Evolutionary conservation across 2,329 filamentous ascomycete genomes (phyloP).

Genomic region (Fusarium torreyae): DNA sequence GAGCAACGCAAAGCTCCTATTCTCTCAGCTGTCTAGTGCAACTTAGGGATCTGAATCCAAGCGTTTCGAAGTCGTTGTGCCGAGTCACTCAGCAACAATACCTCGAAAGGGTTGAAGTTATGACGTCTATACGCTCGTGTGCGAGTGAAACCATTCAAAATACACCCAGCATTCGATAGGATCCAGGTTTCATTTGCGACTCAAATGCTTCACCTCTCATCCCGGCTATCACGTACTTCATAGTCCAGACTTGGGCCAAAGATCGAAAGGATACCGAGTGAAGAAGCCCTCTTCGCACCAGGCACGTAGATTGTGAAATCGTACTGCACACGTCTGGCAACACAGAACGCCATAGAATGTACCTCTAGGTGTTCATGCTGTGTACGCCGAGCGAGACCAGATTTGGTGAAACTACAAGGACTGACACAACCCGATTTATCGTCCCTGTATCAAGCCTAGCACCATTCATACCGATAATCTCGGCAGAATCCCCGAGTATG

Average conservation of each 20-base stretch:
- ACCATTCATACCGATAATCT: background rate
- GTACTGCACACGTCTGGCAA: conserved; percentile 2
- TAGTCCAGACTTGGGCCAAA: background rate
- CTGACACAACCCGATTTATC: background rate
- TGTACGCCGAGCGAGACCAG: conserved; percentile 27
- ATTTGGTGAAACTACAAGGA: conserved; percentile 18
- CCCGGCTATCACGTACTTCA: background rate
- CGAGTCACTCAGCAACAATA: background rate
- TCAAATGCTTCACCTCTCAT: background rate
- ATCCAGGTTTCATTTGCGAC: background rate
- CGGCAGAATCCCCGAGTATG: background rate
- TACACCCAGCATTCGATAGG: background rate
- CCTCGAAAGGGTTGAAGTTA: no score
- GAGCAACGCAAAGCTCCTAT: background rate
- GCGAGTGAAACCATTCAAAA: background rate
- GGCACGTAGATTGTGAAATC: conserved; percentile 6
- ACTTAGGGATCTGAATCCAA: background rate
- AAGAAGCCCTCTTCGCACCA: background rate
- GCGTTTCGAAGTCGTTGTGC: background rate
- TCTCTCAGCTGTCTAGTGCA: background rate
- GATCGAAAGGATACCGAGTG: background rate
- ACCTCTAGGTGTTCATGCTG: conserved; percentile 27
- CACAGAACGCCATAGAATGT: conserved; percentile 7
- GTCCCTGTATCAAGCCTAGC: background rate
- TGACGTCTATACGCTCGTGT: background rate